Evolutionary conservation across 179 eudicot species (phyloP), one percentile per base, ranked within the genome.

Genomic region (Spinacia oleracea): DNA sequence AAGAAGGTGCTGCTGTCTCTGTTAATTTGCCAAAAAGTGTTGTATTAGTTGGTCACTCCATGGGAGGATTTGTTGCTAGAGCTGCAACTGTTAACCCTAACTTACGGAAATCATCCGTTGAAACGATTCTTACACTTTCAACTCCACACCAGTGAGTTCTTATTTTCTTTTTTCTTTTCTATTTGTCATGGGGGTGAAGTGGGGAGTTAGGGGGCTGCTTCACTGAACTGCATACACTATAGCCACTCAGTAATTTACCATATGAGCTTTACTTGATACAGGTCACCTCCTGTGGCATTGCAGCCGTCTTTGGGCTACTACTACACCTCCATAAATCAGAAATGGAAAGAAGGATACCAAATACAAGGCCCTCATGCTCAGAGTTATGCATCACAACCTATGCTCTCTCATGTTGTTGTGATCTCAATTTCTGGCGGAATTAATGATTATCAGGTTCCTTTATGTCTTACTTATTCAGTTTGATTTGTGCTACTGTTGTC

Each of bases 31-130:
- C 99, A 3, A 86, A 34, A 80, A 96, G 90, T 86, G 99, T 96
- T 56, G 85, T 96, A 84, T 77, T 96, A 84, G 94, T 96, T 83
- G 99, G 99, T 84, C 99, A 96, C 84, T 96, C 99, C 75, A 91
- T 94, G 97, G 99, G 99, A 65, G 99, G 99, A 80, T 96, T 96
- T 89, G 97, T 96, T 81, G 99, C 98, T 73, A 94, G 99, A 89
- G 98, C 98, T 80, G 97, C 97, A 56, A 67, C 83, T 67, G 86
- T 96, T 77, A 96, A 94, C 74, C 97, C 97, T 68, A 83, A 90
- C 81, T 78, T 96, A 69, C 83, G 97, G 80, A 94, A 89, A 82
- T 85, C 87, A 74, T 92, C 97, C 59, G 96, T 96, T 75, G 91
- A 92, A 86, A 96, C 99, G 65, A 72, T 96, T 85, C 79, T 96